phyloP scores from a whole-genome alignment of 2,329 filamentous ascomycete species.

The Ophiostoma ulmi region DNA sequence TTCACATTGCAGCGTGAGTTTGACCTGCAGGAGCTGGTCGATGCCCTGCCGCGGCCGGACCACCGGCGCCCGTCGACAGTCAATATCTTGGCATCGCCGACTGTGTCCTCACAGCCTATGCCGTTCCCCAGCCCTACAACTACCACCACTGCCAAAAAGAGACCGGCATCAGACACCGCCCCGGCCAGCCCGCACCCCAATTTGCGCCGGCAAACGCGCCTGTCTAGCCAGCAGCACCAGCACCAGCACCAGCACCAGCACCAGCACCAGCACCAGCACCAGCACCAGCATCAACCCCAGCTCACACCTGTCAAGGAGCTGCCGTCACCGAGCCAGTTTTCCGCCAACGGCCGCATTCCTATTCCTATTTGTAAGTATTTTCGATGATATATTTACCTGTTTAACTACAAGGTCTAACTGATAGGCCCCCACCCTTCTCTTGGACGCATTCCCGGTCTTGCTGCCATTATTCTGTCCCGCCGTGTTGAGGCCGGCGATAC shows the following conservation, averaged over 20 bases:
- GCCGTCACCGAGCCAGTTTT: slow-evolving; percentile 18
- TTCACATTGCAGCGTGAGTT: slow-evolving; percentile 43
- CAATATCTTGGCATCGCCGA: slow-evolving; percentile 23
- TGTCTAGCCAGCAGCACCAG: slow-evolving; percentile 17
- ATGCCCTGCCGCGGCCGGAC: slow-evolving; percentile 40
- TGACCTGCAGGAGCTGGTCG: slow-evolving; percentile 44
- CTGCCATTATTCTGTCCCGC: slow-evolving; percentile 50
- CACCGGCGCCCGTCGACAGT: slow-evolving; percentile 22
- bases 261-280: slow-evolving; percentile 10
- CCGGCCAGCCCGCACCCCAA: slow-evolving; percentile 21
- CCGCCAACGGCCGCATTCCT: slow-evolving; percentile 29
- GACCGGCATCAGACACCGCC: slow-evolving; percentile 19
- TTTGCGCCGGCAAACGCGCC: slow-evolving; percentile 15
- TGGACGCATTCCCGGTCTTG: slow-evolving; percentile 49
- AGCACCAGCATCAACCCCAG: not conserved
- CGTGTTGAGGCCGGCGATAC: slow-evolving; percentile 48
- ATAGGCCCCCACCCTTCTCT: slow-evolving; percentile 47
- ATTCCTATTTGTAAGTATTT: slow-evolving; percentile 44
- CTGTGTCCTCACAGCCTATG: slow-evolving; percentile 19
- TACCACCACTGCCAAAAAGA: slow-evolving; percentile 16
- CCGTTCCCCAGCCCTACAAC: not conserved
- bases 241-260: not conserved
- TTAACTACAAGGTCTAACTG: not conserved
- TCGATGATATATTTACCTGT: not conserved
- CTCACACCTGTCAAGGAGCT: not conserved